Evolutionary conservation across 78 protist genomes (phyloP), one percentile per base, ranked within the genome.

Genomic region (Cavenderia fasciculata): DNA sequence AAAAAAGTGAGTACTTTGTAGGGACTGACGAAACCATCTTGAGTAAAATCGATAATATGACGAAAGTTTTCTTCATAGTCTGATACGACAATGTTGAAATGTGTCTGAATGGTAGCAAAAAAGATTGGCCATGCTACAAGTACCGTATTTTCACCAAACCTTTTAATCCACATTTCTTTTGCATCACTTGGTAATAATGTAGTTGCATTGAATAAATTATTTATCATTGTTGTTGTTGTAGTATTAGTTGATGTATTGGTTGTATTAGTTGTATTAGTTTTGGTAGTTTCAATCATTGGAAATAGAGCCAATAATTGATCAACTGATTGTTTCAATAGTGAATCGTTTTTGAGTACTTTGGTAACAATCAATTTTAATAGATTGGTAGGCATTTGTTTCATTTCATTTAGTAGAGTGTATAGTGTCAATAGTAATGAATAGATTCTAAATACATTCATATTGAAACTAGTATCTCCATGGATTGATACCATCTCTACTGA

Each of bases 11-110:
- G 40, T 11, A 86, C 11, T 31, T 86, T 66, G 34, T 52, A 86
- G 6, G 92, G 38, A 65, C 73, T 59, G 2, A 86, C 33, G 33
- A 40, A 86, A 5, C 82, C 73, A 41, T 86, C 92, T 14, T 73
- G 44, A 1, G 92, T 86, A 47, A 86, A 86, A 40, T 86, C 92
- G 1, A 86, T 34, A 23, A 71, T 68, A 56, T 82, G 65, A 56
- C 47, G 36, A 11, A 65, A 54, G 23, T 19, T 51, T 0, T 59
- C 25, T 43, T 68, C 76, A 52, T 82, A 82, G 2, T 25, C 8
- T 4, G 19, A 4, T 19, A 69, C 51, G 11, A 21, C 47, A 14
- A 47, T 18, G 40, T 82, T 65, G 21, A 82, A 51, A 56, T 33
- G 52, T 33, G 44, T n/a, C 56, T 82, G 72, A 36, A 57, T 36